Base-by-base conservation (phyloP, 257 asterid species). In the Lantana camara region DNA sequence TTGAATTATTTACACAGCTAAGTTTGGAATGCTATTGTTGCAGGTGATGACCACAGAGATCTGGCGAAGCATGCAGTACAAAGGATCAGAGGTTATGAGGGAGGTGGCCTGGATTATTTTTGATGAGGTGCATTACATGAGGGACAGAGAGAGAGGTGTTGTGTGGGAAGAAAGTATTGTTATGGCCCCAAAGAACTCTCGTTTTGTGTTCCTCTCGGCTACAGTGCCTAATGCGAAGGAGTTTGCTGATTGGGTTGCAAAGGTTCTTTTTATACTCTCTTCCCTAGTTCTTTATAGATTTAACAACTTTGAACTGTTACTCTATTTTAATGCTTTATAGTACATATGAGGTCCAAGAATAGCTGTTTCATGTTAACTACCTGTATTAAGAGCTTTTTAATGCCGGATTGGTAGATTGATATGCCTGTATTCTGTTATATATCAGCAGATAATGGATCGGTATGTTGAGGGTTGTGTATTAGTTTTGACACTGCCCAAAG, bases 1-100 rank as follows among this genome's bases (percentile, higher is more conserved):
- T 57, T 77, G 14, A 2, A 35, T 58, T 9, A 23, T 34, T 37
- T 59, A 9, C 47, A 16, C 41, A 37, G 57, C 64, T 74, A 59
- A 72, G 38, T 23, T 46, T 24, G 68, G 57, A 54, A 38, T 67
- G 42, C 34, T 19, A 17, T 81, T 78, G 56, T 81, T 78, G 56
- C 82, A 90, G 99, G 99, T 94, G 37, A 94, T 94, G 99, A 94
- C 99, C 42, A 93, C 99, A 0, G 99, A 94, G 81, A 86, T 94
- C 70, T 90, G 97, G 99, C 89, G 97, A 42, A 94, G 97, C 73
- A 90, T 94, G 99, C 96, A 81, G 84, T 94, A 94, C 81, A 94
- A 88, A 77, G 99, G 97, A 64, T 90, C 97, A 44, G 97, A 93
- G 73, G 90, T 85, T 65, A 82, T 73, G 9, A 76, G 96, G 75